These are phyloP conservation scores for Lotus japonicus DNA, from an alignment of 306 rosid genomes.

Conservation along the genomic window DNA sequence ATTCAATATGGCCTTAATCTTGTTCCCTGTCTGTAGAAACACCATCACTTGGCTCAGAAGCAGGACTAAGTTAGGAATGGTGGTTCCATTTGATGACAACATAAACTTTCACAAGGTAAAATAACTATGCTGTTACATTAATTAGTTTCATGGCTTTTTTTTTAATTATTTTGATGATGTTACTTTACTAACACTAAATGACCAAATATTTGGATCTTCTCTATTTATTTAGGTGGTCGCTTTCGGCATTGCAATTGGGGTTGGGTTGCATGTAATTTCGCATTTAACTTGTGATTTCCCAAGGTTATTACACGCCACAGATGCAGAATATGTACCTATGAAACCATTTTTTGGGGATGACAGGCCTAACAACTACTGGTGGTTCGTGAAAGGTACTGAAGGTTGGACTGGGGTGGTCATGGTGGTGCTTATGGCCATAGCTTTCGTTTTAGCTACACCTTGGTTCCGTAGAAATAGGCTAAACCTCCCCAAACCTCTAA, in stretches of 20 bases:
- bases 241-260: conserved; percentile 52
- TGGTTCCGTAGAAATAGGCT: conserved; percentile 68
- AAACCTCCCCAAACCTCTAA: conserved; percentile 54
- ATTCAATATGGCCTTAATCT: conserved; percentile 82
- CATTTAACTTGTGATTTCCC: conserved; percentile 82
- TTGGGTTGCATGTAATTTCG: conserved; percentile 46
- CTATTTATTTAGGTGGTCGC: conserved; percentile 49
- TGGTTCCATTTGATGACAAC: conserved; percentile 69
- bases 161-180: background rate
- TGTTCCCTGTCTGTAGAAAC: conserved; percentile 72
- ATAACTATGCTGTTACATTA: background rate
- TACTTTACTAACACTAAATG: background rate
- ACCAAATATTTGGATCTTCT: background rate
- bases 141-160: background rate
- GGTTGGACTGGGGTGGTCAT: conserved; percentile 84
- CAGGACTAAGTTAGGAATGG: conserved; percentile 51
- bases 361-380: conserved; percentile 64
- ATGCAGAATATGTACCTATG: conserved; percentile 54
- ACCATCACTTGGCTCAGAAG: conserved; percentile 80
- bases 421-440: conserved; percentile 77
- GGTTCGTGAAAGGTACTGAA: conserved; percentile 77
- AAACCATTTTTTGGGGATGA: conserved; percentile 44
- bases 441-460: conserved; percentile 68
- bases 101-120: conserved; percentile 73
- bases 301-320: conserved; percentile 49